Percentiles rank a stretch among this genome's conserved stretches.
phyloP scores from a whole-genome alignment of 1,284 basidiomycete genomes.

The Naganishia liquefaciens region DNA sequence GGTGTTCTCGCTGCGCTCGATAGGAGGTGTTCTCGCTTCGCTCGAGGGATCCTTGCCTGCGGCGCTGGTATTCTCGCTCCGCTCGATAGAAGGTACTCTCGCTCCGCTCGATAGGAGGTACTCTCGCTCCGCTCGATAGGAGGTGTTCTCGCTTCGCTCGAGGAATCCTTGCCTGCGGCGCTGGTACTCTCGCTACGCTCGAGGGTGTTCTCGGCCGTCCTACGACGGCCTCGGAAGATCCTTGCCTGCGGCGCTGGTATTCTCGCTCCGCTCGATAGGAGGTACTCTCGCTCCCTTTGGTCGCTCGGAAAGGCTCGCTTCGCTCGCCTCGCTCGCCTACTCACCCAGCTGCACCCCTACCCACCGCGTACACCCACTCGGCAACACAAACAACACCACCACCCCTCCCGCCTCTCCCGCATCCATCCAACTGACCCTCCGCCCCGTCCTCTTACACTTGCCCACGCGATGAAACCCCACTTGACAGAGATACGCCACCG shows the following conservation, averaged over 20 bases:
- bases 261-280: no score
- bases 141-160: background rate
- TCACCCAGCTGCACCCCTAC: constrained; percentile 48
- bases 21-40: no score
- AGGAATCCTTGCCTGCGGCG: background rate
- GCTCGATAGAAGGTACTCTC: no score
- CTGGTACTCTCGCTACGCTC: no score
- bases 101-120: background rate
- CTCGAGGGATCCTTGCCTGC: no score
- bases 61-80: no score
- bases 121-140: background rate
- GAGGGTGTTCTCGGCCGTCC: no score
- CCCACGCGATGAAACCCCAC: constrained; percentile 9
- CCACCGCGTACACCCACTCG: constrained; percentile 49
- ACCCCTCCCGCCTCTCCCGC: constrained; percentile 47
- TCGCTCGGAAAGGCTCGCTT: background rate
- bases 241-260: no score
- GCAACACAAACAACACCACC: constrained; percentile 45
- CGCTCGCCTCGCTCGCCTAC: constrained; percentile 7
- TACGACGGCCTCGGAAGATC: no score
- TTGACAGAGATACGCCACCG: constrained; percentile 15
- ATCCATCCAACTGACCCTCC: constrained; percentile 45
- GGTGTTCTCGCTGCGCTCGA: no score
- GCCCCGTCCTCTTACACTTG: constrained; percentile 43
- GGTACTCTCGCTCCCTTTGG: background rate